phyloP scores from a whole-genome alignment of 2,329 filamentous ascomycete genomes.

The Pseudovirgaria hyperparasitica region DNA sequence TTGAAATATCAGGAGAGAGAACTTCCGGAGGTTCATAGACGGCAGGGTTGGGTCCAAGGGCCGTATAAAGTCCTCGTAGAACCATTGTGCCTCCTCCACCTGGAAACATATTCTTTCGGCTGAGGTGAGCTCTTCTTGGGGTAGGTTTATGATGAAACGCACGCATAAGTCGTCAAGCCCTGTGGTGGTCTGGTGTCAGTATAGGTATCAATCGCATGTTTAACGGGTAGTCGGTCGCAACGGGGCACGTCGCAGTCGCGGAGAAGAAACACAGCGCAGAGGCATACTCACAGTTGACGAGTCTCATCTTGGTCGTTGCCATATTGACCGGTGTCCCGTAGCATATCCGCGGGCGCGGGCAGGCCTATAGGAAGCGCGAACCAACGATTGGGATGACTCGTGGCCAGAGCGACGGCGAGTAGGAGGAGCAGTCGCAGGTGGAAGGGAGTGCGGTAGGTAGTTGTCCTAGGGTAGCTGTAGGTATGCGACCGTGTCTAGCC shows the following conservation, averaged over 20 bases:
- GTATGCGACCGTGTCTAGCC: no score
- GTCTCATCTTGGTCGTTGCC: conserved; percentile 65
- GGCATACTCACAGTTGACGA: conserved; percentile 66
- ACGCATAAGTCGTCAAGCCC: conserved; percentile 97
- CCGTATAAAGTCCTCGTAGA: conserved; percentile 98
- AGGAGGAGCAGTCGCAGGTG: no score
- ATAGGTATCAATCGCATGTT: not conserved
- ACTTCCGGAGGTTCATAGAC: conserved; percentile 70
- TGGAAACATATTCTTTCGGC: conserved; percentile 96
- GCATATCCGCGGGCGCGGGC: conserved; percentile 52
- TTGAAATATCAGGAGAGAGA: conserved; percentile 83
- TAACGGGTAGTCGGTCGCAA: not conserved
- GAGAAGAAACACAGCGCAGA: conserved; percentile 1
- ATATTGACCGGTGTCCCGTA: conserved; percentile 48
- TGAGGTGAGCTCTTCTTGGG: conserved; percentile 76
- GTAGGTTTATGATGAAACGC: conserved; percentile 95
- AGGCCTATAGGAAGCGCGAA: no score
- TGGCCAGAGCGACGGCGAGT: no score
- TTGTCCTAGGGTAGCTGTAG: no score
- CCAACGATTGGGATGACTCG: no score
- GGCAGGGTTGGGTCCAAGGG: conserved; percentile 76
- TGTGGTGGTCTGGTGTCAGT: conserved; percentile 20
- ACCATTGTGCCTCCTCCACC: conserved; percentile 99
- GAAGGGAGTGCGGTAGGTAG: no score
- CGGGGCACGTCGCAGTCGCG: not conserved